Evolutionary conservation across 1,284 basidiomycete genomes (phyloP), one percentile per base, ranked within the genome.

Genomic region (Anthracocystis setariae): DNA sequence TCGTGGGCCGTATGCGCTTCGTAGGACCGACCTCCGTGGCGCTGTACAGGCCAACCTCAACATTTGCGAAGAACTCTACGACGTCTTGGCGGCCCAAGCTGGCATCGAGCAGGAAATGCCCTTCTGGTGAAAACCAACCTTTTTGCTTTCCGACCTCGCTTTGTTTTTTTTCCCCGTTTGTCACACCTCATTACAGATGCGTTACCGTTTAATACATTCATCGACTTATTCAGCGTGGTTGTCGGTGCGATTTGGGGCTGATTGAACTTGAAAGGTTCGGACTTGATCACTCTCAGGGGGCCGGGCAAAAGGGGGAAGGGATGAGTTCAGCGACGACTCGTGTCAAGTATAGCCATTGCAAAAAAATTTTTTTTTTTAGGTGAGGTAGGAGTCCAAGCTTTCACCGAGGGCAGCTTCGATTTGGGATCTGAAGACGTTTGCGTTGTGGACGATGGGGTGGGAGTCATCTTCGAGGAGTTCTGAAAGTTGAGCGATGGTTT

Each of bases 391-490:
- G 82, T 79, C 84, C 71, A 78, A 84, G 60, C 66, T 81, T 80
- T 62, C 86, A 80, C 85, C 61, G 80, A 81, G 37, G 47, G 78
- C 73, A 13, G 43, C 74, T 74, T 86, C 86, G 39, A 87, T 85
- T 56, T 81, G 77, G 17, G 61, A 65, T 39, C 86, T 73, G 17
- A 86, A 83, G 27, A 71, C 79, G 53, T 85, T 82, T 3, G 85
- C 85, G 12, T 81, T 66, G 9, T 52, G 67, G 61, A 85, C 84
- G 7, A 86, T 84, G 49, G 81, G 82, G 15, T 76, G 76, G 54
- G 85, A 84, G 53, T 85, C 84, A 74, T 86, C 85, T 67, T 86
- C 86, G 35, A 86, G 67, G 52, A 85, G 74, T 73, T 87, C 86
- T 32, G 83, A 82, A 56, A 87, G 76, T 76, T 85, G 85, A 56